Conservation (phyloP, 352 stramenopile genomes). For the Phytophthora citricola region DNA sequence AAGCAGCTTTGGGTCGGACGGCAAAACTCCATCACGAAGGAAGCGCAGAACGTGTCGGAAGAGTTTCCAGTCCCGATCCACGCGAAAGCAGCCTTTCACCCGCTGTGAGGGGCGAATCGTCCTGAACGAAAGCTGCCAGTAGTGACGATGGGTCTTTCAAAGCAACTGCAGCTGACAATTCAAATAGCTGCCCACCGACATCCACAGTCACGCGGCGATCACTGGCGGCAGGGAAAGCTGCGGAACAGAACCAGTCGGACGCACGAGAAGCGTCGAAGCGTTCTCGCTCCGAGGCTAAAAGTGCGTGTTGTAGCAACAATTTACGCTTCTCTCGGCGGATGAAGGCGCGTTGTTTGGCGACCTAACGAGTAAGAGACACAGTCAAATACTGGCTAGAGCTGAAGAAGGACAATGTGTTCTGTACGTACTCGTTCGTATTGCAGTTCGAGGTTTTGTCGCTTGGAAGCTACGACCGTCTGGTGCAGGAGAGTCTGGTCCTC, state of each 20-base stretch:
- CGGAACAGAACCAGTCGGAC: conserved; percentile 80
- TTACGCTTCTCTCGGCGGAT: conserved; percentile 84
- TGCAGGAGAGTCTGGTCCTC: conserved; percentile 75
- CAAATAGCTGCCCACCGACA: conserved; percentile 77
- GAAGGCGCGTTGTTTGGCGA: conserved; percentile 80
- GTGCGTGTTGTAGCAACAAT: conserved; percentile 72
- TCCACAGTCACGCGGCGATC: conserved; percentile 67
- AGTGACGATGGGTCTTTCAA: conserved; percentile 66
- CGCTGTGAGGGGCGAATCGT: conserved; percentile 67
- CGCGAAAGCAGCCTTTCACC: conserved; percentile 74
- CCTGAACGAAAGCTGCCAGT: conserved; percentile 66
- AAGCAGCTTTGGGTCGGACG: conserved; percentile 69
- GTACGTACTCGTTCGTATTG: conserved; percentile 63
- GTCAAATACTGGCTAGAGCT: background rate
- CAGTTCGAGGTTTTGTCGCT: conserved; percentile 66
- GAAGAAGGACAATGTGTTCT: background rate
- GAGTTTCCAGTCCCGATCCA: conserved; percentile 81
- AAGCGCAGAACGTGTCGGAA: conserved; percentile 85
- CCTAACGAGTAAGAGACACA: conserved; percentile 21
- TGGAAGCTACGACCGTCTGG: conserved; percentile 71
- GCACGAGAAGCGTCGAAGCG: conserved; percentile 72
- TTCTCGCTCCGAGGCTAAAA: conserved; percentile 78
- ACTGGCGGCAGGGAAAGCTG: conserved; percentile 51
- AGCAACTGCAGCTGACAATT: conserved; percentile 59
- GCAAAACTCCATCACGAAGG: conserved; percentile 76